Evolutionary conservation across 73 alveolate species (phyloP).

Genomic region (Paramecium octaurelia): DNA sequence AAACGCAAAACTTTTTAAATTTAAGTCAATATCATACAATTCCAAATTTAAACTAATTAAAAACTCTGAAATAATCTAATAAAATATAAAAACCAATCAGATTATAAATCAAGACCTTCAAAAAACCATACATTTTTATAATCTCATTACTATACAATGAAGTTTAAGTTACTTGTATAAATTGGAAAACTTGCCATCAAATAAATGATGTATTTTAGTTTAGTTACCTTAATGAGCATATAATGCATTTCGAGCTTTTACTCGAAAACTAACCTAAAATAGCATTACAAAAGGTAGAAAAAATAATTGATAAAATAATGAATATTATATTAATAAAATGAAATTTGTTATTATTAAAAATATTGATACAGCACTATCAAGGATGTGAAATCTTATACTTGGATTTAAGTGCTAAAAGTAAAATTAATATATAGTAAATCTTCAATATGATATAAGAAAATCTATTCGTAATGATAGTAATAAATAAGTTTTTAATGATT

Average conservation of each 20-base stretch:
- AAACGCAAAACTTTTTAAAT: conserved; percentile 13
- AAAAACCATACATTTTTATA: neutral
- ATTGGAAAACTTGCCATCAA: neutral
- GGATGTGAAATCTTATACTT: neutral
- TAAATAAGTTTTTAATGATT: no score
- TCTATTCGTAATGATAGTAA: no score
- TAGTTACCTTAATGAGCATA: neutral
- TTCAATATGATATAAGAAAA: no score
- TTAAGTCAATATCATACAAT: conserved; percentile 31
- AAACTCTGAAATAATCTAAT: neutral
- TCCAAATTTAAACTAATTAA: neutral
- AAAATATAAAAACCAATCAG: neutral
- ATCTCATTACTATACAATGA: neutral
- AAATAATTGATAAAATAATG: neutral
- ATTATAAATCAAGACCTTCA: neutral
- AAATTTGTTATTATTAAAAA: neutral
- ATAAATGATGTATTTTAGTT: neutral
- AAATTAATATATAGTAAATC: no score
- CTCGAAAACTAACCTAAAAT: neutral
- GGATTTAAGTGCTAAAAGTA: neutral
- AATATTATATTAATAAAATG: neutral
- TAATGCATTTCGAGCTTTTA: neutral
- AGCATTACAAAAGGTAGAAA: neutral
- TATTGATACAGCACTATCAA: neutral
- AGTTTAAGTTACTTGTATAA: neutral